Evolutionary conservation across 176 grass and related monocot species (phyloP).

Genomic region (Avena atlantica): DNA sequence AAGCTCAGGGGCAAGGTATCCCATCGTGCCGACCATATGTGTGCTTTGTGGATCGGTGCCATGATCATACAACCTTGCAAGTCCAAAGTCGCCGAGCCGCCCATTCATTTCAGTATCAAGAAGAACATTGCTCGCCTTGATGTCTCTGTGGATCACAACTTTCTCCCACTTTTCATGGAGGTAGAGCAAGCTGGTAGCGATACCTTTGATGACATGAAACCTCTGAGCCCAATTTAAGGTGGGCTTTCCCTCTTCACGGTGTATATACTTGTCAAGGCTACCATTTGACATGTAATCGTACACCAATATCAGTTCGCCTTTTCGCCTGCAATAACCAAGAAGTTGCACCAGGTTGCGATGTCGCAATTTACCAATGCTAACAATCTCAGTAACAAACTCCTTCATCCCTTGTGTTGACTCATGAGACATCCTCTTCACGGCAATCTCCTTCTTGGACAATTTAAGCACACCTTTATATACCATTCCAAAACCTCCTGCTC

Average conservation of each 20-base stretch:
- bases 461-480: conserved; percentile 46
- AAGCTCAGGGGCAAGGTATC: conserved; percentile 20
- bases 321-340: background rate
- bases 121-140: conserved; percentile 18
- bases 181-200: background rate
- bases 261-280: background rate
- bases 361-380: background rate
- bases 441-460: conserved; percentile 34
- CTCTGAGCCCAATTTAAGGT: background rate
- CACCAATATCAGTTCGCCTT: background rate
- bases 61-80: background rate
- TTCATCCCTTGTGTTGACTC: conserved; percentile 55
- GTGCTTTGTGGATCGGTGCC: conserved; percentile 11
- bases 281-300: background rate
- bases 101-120: conserved; percentile 10
- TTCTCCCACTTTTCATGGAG: conserved; percentile 7
- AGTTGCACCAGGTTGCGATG: conserved; percentile 1
- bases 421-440: conserved; percentile 46
- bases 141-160: background rate
- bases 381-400: conserved; percentile 44
- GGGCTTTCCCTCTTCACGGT: background rate
- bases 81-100: background rate
- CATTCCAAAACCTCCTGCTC: conserved; percentile 46
- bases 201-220: background rate
- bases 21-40: conserved; percentile 7